Base-by-base conservation (phyloP, 805 yeast genomes). In the Hanseniaspora lachancei region DNA sequence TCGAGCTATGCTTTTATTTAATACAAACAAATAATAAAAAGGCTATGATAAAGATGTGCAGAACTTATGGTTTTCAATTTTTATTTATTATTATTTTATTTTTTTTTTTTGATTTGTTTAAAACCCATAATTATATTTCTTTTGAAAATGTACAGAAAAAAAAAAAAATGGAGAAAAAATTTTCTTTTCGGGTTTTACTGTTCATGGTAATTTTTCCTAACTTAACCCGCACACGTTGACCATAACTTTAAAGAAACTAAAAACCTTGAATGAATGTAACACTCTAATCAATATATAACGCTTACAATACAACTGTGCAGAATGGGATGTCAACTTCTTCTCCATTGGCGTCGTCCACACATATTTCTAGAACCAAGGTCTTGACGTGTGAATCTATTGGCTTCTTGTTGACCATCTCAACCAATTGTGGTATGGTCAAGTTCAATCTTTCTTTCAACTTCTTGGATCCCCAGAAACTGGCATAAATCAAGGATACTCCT, bases 301-400 rank as follows among this genome's bases (percentile, higher is more conserved):
- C 20, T 64, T 63, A 73, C 61, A 81, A 64, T 62, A 76, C 78
- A 57, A 89, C 78, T 57, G 86, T 80, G 59, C 89, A 78, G 66
- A 80, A 89, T 35, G 98, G 98, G 60, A 89, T 87, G 63, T 89
- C 97, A 21, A 89, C 96, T 67, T 93, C 98, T 67, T 93, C 97
- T 38, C 91, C 98, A 47, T 82, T 77, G 64, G 79, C 74, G 68
- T 93, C 98, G 64, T 93, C 97, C 59, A 91, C 86, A 68, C 96
- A 88, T 47, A 93, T 77, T 70, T 91, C 98, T 57, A 93, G 77
- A 57, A 91, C 82, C 72, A 93, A 74, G 18, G 87, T 82, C 69
- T 81, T 81, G 57, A 80, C 82, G 66, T 85, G 88, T 3, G 74
- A 66, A 15, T 89, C 84, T 47, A 93, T 71, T 20, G 86, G 87